Evolutionary conservation across 345 rosid species (phyloP).

Genomic region (Alliaria petiolata): DNA sequence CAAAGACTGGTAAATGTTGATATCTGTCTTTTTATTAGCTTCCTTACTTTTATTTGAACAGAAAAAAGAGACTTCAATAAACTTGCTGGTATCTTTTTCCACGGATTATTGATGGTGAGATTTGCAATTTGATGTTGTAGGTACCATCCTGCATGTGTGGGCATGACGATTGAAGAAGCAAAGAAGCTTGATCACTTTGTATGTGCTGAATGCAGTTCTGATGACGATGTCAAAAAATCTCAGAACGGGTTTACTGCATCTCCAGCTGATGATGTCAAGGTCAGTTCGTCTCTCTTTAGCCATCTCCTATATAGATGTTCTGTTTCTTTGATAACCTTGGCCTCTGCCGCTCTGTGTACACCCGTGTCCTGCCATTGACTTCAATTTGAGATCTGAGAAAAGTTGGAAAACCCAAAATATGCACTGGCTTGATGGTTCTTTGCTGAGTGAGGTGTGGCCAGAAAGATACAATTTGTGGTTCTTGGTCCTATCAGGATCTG

Average conservation of each 20-base stretch:
- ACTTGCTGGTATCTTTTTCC: background rate
- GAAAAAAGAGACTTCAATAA: too few relatives aligned
- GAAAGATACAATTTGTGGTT: background rate
- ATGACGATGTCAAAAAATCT: conserved; percentile 58
- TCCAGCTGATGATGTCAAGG: conserved; percentile 60
- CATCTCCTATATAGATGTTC: background rate
- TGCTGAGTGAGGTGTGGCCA: background rate
- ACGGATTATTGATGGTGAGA: conserved; percentile 11
- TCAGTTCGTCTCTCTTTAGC: conserved; percentile 22
- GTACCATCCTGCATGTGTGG: conserved; percentile 89
- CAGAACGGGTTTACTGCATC: conserved; percentile 45
- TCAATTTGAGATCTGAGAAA: conserved; percentile 8
- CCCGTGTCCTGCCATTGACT: background rate
- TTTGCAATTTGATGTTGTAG: conserved; percentile 37
- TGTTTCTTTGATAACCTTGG: background rate
- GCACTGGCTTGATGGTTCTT: background rate
- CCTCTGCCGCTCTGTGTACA: background rate
- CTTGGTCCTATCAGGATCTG: conserved; percentile 9
- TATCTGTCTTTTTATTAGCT: background rate
- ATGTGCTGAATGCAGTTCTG: conserved; percentile 67
- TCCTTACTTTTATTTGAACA: background rate
- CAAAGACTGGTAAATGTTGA: conserved; percentile 67
- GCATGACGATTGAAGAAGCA: conserved; percentile 82
- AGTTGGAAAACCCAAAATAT: background rate
- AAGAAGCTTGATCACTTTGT: conserved; percentile 70